These are phyloP conservation scores for Aristolochia contorta DNA, from an alignment of 164 flowering plant species.

Conservation along the genomic window DNA sequence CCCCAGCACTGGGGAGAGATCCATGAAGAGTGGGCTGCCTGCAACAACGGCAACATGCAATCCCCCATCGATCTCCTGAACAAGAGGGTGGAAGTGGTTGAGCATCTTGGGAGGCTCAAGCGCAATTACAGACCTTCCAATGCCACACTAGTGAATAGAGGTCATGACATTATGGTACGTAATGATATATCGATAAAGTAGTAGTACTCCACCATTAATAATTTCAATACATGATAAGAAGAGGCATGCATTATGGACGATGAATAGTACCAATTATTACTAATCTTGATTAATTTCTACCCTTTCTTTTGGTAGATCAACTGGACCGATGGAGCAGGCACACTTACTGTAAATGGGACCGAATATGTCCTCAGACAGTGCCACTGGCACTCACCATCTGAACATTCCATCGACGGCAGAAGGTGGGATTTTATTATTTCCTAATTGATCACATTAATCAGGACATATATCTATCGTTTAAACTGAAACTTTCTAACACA, in stretches of 20 bases:
- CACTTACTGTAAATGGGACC: conserved; percentile 27
- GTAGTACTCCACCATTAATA: no score
- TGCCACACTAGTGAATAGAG: conserved; percentile 19
- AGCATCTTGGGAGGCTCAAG: conserved; percentile 8
- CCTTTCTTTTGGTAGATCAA: conserved; percentile 19
- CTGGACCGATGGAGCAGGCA: conserved; percentile 35
- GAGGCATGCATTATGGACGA: not conserved
- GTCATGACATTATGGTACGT: conserved; percentile 24
- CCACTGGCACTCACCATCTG: conserved; percentile 64
- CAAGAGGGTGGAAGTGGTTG: conserved; percentile 9
- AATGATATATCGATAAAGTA: no score
- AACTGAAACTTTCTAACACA: no score
- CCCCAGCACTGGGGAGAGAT: conserved; percentile 28
- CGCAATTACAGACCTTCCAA: conserved; percentile 13
- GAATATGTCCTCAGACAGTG: conserved; percentile 27
- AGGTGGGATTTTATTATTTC: conserved; percentile 19
- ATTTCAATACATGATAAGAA: no score
- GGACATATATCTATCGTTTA: no score
- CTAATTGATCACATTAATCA: no score
- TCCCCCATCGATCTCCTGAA: conserved; percentile 24
- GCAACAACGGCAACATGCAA: conserved; percentile 20
- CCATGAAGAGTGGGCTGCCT: conserved; percentile 21
- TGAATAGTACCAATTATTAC: no score
- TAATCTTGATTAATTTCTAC: not conserved
- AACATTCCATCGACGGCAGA: conserved; percentile 38